A percentile compares a stretch with the other conserved stretches of the same genome.
phyloP scores from a whole-genome alignment of 2,329 filamentous ascomycete genomes.

The Phialocephala sp. region DNA sequence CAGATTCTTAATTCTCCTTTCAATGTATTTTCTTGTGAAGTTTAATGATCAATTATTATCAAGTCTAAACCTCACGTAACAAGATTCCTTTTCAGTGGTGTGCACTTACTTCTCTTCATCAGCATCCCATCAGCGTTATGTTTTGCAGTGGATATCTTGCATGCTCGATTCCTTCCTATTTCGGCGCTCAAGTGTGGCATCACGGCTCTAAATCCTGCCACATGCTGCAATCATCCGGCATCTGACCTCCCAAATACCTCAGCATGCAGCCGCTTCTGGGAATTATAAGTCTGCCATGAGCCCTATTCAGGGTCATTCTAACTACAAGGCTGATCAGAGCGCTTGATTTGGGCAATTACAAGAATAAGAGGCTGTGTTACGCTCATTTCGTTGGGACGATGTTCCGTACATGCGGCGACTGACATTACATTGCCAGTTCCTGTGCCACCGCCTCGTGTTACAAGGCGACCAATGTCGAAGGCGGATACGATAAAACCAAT shows the following conservation, averaged over 20 bases:
- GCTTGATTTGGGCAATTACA: not conserved
- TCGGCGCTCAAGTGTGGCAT: no score
- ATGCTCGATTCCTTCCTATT: no score
- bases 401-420: not conserved
- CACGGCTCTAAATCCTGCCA: no score
- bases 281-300: not conserved
- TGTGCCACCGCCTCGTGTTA: not conserved
- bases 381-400: not conserved
- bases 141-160: not conserved
- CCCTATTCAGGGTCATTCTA: no score
- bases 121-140: not conserved
- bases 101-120: not conserved
- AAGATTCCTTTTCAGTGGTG: not conserved
- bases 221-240: no score
- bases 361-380: not conserved
- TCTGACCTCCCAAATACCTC: no score
- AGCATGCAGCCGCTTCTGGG: not conserved
- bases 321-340: not conserved
- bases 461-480: not conserved
- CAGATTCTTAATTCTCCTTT: not conserved
- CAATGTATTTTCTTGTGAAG: not conserved
- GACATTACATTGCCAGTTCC: not conserved
- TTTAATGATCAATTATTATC: no score
- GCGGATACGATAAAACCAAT: not conserved
- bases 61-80: no score